Evolutionary conservation across 257 asterid species (phyloP).

Genomic region (Solanum raphanifolium): DNA sequence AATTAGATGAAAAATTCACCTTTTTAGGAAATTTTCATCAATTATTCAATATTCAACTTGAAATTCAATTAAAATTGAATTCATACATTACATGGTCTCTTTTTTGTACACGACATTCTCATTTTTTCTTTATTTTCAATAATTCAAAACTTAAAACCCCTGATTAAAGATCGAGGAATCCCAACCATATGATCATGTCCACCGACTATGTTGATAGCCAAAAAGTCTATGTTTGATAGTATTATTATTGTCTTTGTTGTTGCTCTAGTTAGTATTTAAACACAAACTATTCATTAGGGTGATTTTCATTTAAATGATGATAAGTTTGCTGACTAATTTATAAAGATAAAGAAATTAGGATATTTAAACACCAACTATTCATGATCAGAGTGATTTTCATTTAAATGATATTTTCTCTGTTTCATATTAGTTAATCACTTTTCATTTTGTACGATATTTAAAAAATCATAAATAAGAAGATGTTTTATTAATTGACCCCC

Average conservation of each 20-base stretch:
- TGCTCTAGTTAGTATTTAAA: not conserved
- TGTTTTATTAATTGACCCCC: too few species aligned
- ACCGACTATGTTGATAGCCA: not conserved
- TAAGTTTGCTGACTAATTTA: too few species aligned
- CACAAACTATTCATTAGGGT: not conserved
- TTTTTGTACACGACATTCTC: too few species aligned
- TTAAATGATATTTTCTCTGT: not conserved
- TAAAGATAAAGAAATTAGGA: too few species aligned
- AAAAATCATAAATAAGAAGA: too few species aligned
- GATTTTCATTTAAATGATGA: not conserved
- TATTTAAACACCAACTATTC: not conserved
- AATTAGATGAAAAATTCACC: too few species aligned
- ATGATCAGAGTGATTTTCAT: not conserved
- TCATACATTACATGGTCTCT: too few species aligned
- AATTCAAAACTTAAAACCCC: too few species aligned
- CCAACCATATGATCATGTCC: not conserved
- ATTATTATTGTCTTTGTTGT: not conserved
- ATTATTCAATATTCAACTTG: too few species aligned
- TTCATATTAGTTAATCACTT: not conserved
- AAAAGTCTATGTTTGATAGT: not conserved
- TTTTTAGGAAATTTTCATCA: not conserved
- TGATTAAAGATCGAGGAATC: too few species aligned
- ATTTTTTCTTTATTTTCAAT: fast-evolving
- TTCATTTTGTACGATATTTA: too few species aligned
- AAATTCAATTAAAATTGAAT: too few species aligned